Evolutionary conservation across 768 basidiomycete species (phyloP).

Genomic region (Tricholoma sp.): DNA sequence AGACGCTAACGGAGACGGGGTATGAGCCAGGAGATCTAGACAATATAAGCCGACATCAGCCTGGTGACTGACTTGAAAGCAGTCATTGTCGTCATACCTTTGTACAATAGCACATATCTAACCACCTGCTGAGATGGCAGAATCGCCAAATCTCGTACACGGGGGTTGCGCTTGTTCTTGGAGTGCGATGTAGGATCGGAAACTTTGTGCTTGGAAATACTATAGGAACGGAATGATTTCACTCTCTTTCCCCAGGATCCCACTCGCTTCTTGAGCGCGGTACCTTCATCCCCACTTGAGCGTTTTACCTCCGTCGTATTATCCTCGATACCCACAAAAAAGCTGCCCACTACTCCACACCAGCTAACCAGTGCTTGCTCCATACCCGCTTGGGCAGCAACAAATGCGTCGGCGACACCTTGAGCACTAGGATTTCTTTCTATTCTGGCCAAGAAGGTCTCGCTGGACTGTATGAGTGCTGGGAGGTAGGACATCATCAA

Average conservation of each 20-base stretch:
- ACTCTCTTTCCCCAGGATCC: constrained; percentile 14
- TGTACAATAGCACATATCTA: constrained; percentile 57
- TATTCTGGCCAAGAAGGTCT: constrained; percentile 43
- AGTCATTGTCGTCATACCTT: constrained; percentile 33
- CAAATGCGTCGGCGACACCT: constrained; percentile 59
- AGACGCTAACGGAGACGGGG: constrained; percentile 39
- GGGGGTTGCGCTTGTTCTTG: constrained; percentile 9
- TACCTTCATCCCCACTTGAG: constrained; percentile 1
- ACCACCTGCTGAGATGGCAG: constrained; percentile 60
- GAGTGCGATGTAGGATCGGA: not conserved
- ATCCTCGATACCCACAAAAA: constrained; percentile 27
- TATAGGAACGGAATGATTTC: constrained; percentile 2
- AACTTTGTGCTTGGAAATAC: constrained; percentile 2
- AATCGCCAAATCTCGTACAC: constrained; percentile 56
- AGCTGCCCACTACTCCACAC: constrained; percentile 50
- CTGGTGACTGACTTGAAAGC: not conserved
- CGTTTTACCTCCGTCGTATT: constrained; percentile 4
- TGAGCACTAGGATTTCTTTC: constrained; percentile 57
- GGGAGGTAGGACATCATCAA: constrained; percentile 48
- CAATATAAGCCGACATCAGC: not conserved
- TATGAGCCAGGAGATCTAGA: constrained; percentile 47
- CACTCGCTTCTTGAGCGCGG: constrained; percentile 11
- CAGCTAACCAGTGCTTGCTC: constrained; percentile 55
- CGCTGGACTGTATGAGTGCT: constrained; percentile 46
- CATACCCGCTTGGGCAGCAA: constrained; percentile 46